Conservation (phyloP, 352 stramenopile genomes). For the Phytophthora pistaciae region DNA sequence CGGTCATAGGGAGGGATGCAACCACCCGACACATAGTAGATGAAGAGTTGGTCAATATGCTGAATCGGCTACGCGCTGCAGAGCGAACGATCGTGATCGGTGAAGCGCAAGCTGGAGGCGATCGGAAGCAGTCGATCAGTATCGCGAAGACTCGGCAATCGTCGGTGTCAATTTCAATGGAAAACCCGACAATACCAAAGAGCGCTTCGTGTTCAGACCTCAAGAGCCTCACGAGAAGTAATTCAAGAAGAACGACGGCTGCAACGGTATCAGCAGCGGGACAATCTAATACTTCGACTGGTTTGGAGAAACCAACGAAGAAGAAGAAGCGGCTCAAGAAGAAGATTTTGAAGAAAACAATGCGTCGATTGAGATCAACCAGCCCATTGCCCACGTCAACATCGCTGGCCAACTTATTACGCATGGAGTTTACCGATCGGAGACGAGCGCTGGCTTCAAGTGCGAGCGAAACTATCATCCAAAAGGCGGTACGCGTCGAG, state of each 20-base stretch:
- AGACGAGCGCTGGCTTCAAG: slow-evolving; percentile 10
- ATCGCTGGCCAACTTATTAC: slow-evolving; percentile 48
- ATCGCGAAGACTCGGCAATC: slow-evolving; percentile 10
- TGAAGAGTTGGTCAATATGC: slow-evolving; percentile 13
- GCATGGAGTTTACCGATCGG: slow-evolving; percentile 43
- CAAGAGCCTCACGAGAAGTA: neutral
- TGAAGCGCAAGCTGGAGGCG: slow-evolving; percentile 10
- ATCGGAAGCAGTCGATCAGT: slow-evolving; percentile 15
- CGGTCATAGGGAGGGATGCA: neutral
- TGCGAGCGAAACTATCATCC: slow-evolving; percentile 49
- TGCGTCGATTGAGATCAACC: neutral
- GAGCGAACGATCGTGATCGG: slow-evolving; percentile 30
- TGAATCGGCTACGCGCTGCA: slow-evolving; percentile 25
- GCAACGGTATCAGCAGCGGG: neutral
- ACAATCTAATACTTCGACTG: neutral
- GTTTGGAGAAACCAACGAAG: slow-evolving; percentile 6
- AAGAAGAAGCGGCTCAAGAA: slow-evolving; percentile 30
- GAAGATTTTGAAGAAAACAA: slow-evolving; percentile 21
- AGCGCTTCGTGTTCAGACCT: slow-evolving; percentile 22
- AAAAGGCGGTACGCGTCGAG: slow-evolving; percentile 53
- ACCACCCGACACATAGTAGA: slow-evolving; percentile 18
- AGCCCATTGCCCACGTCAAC: slow-evolving; percentile 15
- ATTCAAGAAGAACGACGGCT: neutral
- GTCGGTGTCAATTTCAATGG: neutral
- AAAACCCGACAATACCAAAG: neutral